Base-by-base conservation (phyloP, 2,329 filamentous ascomycete species). In the Fusarium nurragi region DNA sequence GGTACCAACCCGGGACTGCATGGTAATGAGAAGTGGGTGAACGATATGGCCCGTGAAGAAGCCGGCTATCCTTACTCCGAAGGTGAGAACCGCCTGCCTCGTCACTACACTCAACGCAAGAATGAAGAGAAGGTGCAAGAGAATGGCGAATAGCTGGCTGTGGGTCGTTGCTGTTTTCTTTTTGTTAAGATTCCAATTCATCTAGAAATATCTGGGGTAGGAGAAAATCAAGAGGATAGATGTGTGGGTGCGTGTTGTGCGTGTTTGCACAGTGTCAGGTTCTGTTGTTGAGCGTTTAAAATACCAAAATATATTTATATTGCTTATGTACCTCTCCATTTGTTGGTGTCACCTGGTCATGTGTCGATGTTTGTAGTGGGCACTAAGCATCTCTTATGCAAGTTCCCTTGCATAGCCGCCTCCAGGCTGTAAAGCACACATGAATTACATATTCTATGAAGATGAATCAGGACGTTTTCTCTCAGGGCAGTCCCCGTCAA, bases 51-150 rank as follows among this genome's bases (percentile, higher is more conserved):
- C 10, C 69, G 74, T 25, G 67, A 71, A 18, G 85, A 87, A 69
- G 88, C 89, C 1, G 84, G 84, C 0, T 76, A 84, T 60, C 83
- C 85, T 1, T 91, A 91, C 71, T 60, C 72, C 19, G 78, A 84
- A 23, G 80, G 78, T 0, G 89, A 92, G 77, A 87, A 87, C 60
- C 84, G 82, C 28, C 76, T 93, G 71, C 87, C 88, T 12, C 77
- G 71, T 26, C 61, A 50, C 40, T 73, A 65, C 56, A 73, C 71
- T 4, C 54, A 73, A 53, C 54, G 60, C 28, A 66, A 63, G 49
- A 36, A 59, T 32, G 47, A 64, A 21, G 53, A 41, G 21, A 57
- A 36, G 37, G 18, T 51, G 11, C 34, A 57, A 9, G 59, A 59
- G 18, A 58, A 63, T 12, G 57, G 58, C 6, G 49, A 68, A n/a